phyloP scores from a whole-genome alignment of 148 eudicot species.

The Spergularia marina region DNA sequence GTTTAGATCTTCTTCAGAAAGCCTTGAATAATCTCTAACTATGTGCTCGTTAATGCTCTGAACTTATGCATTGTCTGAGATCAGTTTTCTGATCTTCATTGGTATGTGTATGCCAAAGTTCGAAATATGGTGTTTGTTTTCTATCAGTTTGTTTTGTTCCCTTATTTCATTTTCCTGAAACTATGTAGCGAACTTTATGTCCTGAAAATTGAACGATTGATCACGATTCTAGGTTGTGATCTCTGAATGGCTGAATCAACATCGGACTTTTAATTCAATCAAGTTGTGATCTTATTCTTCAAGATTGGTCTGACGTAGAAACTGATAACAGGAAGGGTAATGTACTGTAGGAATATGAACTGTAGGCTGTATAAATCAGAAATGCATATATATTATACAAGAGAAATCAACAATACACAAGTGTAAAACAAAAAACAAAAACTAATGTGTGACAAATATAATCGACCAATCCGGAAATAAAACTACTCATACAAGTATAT shows the following conservation, averaged over 20 bases:
- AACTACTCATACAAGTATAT: not conserved
- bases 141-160: not conserved
- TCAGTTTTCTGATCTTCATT: not conserved
- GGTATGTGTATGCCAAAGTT: not conserved
- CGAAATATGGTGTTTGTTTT: not conserved
- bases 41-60: not conserved
- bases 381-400: too few relatives aligned
- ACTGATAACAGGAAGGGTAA: too few relatives aligned
- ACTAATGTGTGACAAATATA: not conserved
- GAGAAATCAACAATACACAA: too few relatives aligned
- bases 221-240: too few relatives aligned
- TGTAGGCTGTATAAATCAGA: too few relatives aligned
- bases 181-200: too few relatives aligned
- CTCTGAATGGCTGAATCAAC: too few relatives aligned
- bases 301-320: too few relatives aligned
- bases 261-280: too few relatives aligned
- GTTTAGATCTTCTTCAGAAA: not conserved
- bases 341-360: too few relatives aligned
- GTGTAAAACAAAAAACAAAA: not conserved
- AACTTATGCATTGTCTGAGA: not conserved
- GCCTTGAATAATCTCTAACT: not conserved
- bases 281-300: too few relatives aligned
- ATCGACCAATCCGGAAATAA: conserved; percentile 1
- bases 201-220: too few relatives aligned
- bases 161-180: not conserved